Conservation (phyloP, 2,329 filamentous ascomycete species). For the Paracamarosporium sp. region DNA sequence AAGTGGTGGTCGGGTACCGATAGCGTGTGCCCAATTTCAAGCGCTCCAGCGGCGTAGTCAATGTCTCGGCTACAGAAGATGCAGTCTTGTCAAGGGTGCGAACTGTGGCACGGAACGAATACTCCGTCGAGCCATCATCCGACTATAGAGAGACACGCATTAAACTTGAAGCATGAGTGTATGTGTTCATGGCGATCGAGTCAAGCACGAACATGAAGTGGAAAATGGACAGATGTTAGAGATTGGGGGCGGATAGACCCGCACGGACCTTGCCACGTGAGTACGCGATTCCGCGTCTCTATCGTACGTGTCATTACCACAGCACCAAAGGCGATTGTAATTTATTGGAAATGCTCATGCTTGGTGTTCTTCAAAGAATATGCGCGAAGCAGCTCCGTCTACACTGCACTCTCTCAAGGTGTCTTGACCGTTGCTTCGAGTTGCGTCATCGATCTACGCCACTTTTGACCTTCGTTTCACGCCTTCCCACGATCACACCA, state of each 20-base stretch:
- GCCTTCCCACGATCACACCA: constrained; percentile 12
- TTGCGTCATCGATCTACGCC: constrained; percentile 35
- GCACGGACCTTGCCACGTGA: constrained; percentile 10
- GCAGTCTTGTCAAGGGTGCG: not conserved
- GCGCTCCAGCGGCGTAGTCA: not conserved
- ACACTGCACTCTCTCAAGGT: no score
- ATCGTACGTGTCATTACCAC: not conserved
- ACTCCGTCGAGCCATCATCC: not conserved
- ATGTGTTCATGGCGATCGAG: no score
- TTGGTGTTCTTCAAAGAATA: not conserved
- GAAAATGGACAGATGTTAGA: no score
- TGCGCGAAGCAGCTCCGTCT: no score
- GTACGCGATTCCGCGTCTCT: constrained; percentile 5
- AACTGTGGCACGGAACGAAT: not conserved
- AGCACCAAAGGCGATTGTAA: not conserved
- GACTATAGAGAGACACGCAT: no score
- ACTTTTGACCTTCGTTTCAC: constrained; percentile 1
- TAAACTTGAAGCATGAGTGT: no score
- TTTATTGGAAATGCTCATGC: no score
- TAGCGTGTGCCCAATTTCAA: not conserved
- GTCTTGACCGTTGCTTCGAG: not conserved
- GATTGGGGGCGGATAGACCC: no score
- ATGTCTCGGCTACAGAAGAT: not conserved
- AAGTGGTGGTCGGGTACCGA: not conserved
- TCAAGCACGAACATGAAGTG: no score